Percentiles rank a stretch among this genome's conserved stretches.
phyloP scores from a whole-genome alignment of 2,329 filamentous ascomycete genomes.

The Aureobasidium vineae region DNA sequence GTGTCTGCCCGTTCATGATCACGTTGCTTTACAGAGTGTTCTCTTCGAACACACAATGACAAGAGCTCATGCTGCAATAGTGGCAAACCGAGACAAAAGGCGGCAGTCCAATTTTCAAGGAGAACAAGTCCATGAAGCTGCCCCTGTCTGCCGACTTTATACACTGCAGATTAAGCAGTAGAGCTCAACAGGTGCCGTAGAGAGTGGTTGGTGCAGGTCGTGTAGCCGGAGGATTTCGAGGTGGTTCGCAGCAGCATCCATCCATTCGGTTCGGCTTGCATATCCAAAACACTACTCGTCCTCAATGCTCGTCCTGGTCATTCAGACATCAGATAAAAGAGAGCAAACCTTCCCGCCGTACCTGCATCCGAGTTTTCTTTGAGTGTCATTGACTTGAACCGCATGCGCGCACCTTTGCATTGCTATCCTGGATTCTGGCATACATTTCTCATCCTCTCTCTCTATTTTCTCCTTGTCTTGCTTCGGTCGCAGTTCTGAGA shows the following conservation, averaged over 20 bases:
- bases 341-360: slow-evolving; percentile 12
- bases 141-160: not conserved
- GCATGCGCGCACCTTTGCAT: slow-evolving; percentile 20
- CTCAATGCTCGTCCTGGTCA: slow-evolving; percentile 32
- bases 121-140: not conserved
- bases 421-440: slow-evolving; percentile 23
- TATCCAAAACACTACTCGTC: slow-evolving; percentile 33
- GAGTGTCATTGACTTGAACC: slow-evolving; percentile 6
- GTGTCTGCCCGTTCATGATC: not conserved
- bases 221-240: slow-evolving; percentile 25
- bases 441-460: slow-evolving; percentile 12
- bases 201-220: slow-evolving; percentile 23
- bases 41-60: not conserved
- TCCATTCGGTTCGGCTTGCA: slow-evolving; percentile 35
- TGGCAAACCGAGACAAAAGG: not conserved
- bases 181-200: not conserved
- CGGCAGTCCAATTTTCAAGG: not conserved
- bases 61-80: not conserved
- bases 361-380: slow-evolving; percentile 13
- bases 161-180: not conserved
- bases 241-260: slow-evolving; percentile 26
- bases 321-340: slow-evolving; percentile 17
- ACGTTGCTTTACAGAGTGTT: not conserved
- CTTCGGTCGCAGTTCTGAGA: not conserved
- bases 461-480: not conserved